These are phyloP conservation scores for Eucommia ulmoides DNA, from an alignment of 257 asterid genomes.

Conservation along the genomic window DNA sequence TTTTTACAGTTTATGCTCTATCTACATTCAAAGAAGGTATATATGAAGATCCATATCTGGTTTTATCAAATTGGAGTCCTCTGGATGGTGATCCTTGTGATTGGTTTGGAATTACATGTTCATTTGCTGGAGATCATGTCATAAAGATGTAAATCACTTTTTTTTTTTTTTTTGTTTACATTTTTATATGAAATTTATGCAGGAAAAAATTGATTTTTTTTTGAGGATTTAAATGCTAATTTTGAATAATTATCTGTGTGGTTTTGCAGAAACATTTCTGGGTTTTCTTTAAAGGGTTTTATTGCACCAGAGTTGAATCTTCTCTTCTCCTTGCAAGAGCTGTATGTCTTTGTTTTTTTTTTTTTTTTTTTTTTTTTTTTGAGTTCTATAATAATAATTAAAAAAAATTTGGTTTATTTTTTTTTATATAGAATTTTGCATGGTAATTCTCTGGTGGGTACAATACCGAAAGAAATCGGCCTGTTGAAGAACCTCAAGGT, in stretches of 20 bases:
- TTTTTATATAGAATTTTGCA: slow-evolving; percentile 49
- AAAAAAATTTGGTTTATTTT: neutral
- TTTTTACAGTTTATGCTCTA: slow-evolving; percentile 62
- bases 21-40: slow-evolving; percentile 72
- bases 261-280: slow-evolving; percentile 67
- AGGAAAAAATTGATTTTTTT: neutral
- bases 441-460: slow-evolving; percentile 63
- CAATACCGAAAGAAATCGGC: slow-evolving; percentile 83
- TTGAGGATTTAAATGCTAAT: slow-evolving; percentile 1
- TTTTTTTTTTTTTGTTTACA: neutral
- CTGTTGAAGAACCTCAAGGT: slow-evolving; percentile 55
- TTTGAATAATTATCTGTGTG: neutral
- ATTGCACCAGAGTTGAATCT: slow-evolving; percentile 58
- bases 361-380: neutral
- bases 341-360: slow-evolving; percentile 33
- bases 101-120: slow-evolving; percentile 73
- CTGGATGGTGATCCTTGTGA: slow-evolving; percentile 74
- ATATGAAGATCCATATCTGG: slow-evolving; percentile 70
- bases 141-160: slow-evolving; percentile 48
- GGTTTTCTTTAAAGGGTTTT: slow-evolving; percentile 74
- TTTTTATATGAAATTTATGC: neutral
- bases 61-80: slow-evolving; percentile 73
- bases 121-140: slow-evolving; percentile 57
- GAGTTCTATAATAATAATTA: neutral
- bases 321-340: slow-evolving; percentile 53